phyloP scores from a whole-genome alignment of 106 monocot species.

The Dendrobium huoshanense region DNA sequence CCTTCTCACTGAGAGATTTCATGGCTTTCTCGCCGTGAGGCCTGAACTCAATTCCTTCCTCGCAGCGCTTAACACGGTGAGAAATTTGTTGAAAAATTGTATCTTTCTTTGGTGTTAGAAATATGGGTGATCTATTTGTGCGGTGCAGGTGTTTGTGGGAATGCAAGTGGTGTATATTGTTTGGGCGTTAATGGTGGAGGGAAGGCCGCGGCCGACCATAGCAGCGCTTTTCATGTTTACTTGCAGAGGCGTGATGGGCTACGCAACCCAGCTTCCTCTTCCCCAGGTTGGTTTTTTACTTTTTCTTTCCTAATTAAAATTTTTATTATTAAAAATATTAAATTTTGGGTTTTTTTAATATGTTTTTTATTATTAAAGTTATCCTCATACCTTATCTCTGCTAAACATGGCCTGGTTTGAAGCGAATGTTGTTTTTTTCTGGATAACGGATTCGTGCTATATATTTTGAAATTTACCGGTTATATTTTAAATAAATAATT shows the following conservation, averaged over 20 bases:
- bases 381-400: no score
- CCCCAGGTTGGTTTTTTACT: constrained; percentile 39
- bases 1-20: constrained; percentile 36
- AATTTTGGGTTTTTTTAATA: not conserved
- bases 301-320: not conserved
- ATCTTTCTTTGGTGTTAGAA: no score
- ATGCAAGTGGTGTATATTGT: constrained; percentile 81
- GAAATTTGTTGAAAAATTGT: no score
- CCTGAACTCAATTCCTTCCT: constrained; percentile 69
- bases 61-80: constrained; percentile 82
- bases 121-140: no score
- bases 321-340: not conserved
- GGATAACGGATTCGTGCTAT: no score
- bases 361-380: not conserved
- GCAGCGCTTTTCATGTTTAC: constrained; percentile 90
- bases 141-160: constrained; percentile 60
- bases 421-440: no score
- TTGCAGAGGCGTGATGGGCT: constrained; percentile 79
- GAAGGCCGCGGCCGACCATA: constrained; percentile 55
- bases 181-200: constrained; percentile 59
- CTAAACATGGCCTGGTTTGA: no score
- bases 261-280: constrained; percentile 84
- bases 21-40: constrained; percentile 28
- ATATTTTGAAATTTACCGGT: no score
- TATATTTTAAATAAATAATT: no score